Evolutionary conservation across 2,329 filamentous ascomycete species (phyloP).

Genomic region (Colletotrichum filicis): DNA sequence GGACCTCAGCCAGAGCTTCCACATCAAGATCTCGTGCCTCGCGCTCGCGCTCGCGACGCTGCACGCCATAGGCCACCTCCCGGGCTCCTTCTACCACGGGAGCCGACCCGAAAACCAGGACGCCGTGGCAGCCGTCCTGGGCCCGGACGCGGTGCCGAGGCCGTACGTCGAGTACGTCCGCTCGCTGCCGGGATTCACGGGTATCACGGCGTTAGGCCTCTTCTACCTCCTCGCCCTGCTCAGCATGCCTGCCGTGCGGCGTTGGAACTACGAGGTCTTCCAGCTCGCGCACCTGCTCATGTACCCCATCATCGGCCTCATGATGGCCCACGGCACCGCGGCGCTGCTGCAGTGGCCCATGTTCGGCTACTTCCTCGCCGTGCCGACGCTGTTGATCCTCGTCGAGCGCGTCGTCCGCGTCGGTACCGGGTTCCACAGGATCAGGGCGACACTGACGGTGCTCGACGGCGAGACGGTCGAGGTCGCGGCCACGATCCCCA

Average conservation of each 20-base stretch:
- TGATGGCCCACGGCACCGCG: slow-evolving; percentile 65
- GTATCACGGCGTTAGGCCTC: slow-evolving; percentile 57
- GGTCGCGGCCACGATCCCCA: slow-evolving; percentile 59
- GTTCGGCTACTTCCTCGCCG: slow-evolving; percentile 66
- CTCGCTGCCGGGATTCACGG: slow-evolving; percentile 61
- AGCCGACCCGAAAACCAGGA: slow-evolving; percentile 56
- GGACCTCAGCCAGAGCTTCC: slow-evolving; percentile 66
- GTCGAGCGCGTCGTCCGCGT: slow-evolving; percentile 59
- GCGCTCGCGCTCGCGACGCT: slow-evolving; percentile 61
- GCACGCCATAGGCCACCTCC: slow-evolving; percentile 65
- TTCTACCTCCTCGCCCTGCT: slow-evolving; percentile 61
- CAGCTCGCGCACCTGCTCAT: slow-evolving; percentile 67
- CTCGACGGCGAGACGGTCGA: slow-evolving; percentile 64
- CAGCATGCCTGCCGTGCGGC: slow-evolving; percentile 61
- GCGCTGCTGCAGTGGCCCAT: slow-evolving; percentile 64
- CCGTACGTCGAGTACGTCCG: slow-evolving; percentile 59
- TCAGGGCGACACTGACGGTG: slow-evolving; percentile 59
- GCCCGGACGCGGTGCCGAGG: slow-evolving; percentile 53
- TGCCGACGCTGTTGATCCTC: slow-evolving; percentile 62
- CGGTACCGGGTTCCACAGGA: slow-evolving; percentile 56
- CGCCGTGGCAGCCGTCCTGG: slow-evolving; percentile 56
- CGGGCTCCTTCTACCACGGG: slow-evolving; percentile 62
- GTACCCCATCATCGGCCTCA: slow-evolving; percentile 66
- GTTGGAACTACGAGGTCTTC: slow-evolving; percentile 66
- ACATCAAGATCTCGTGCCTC: slow-evolving; percentile 63